A percentile compares a stretch with the other conserved stretches of the same genome.
Conservation (phyloP, 140 eudicot genomes). For the Cichorium intybus region DNA sequence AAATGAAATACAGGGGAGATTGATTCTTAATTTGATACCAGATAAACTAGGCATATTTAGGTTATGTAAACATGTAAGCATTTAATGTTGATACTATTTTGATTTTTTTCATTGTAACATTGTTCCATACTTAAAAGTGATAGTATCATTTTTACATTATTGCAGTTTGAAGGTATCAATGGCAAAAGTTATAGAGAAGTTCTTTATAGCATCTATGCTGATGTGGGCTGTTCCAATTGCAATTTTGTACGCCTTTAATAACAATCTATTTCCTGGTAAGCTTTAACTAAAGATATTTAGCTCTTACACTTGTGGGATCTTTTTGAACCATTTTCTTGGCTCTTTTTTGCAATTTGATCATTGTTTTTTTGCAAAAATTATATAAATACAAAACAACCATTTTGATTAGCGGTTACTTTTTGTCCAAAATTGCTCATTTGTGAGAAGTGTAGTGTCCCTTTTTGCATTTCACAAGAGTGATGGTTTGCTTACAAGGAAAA, state of each 20-base stretch:
- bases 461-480: no score
- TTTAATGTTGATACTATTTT: background rate
- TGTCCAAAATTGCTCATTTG: background rate
- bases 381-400: background rate
- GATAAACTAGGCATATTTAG: background rate
- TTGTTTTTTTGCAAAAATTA: background rate
- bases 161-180: slow-evolving; percentile 30
- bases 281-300: slow-evolving; percentile 1
- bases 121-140: background rate
- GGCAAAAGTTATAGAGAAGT: slow-evolving; percentile 60
- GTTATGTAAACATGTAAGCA: background rate
- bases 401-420: background rate
- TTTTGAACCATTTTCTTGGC: slow-evolving; percentile 4
- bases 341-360: background rate
- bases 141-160: background rate
- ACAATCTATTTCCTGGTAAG: slow-evolving; percentile 69
- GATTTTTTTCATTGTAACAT: background rate
- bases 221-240: slow-evolving; percentile 85
- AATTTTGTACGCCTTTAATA: slow-evolving; percentile 74
- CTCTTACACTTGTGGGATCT: background rate
- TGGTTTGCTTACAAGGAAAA: no score
- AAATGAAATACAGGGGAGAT: background rate
- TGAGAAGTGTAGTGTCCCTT: background rate
- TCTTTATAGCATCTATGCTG: slow-evolving; percentile 62
- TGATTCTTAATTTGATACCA: background rate